phyloP scores from a whole-genome alignment of 108 stramenopile species.

The Nitzschia inconspicua region DNA sequence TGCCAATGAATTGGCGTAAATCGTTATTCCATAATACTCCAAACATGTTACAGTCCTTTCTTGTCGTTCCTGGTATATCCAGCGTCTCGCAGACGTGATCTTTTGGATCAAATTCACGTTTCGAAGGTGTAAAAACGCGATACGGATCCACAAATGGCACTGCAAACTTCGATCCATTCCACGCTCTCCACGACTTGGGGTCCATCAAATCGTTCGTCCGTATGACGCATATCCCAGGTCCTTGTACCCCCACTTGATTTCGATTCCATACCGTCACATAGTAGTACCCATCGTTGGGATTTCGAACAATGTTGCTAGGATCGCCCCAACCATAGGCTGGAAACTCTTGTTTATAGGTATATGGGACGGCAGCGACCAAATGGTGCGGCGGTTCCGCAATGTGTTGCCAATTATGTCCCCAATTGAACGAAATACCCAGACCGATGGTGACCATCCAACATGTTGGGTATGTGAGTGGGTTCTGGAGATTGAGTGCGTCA shows the following conservation, averaged over 20 bases:
- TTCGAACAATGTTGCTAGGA: constrained; percentile 5
- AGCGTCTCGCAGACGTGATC: too few species aligned
- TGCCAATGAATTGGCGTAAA: constrained; percentile 1
- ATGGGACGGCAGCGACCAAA: constrained; percentile 16
- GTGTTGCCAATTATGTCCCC: constrained; percentile 9
- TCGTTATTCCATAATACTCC: constrained; percentile 6
- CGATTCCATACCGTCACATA: constrained; percentile 20
- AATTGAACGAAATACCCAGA: constrained; percentile 10
- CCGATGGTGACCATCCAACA: constrained; percentile 21
- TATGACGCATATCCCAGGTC: constrained; percentile 4
- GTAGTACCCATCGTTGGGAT: constrained; percentile 12
- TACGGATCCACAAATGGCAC: constrained; percentile 9
- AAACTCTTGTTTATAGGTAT: not conserved
- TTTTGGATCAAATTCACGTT: not conserved
- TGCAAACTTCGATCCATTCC: constrained; percentile 11
- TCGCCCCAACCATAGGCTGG: constrained; percentile 25
- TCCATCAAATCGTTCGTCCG: constrained; percentile 12
- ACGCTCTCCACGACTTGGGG: constrained; percentile 13
- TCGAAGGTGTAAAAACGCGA: too few species aligned
- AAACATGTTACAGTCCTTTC: constrained; percentile 2
- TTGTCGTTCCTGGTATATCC: too few species aligned
- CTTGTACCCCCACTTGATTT: constrained; percentile 4
- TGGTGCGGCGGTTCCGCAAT: constrained; percentile 7
- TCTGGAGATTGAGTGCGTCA: too few species aligned
- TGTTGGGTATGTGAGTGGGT: constrained; percentile 1